These are phyloP conservation scores for Crithidia mellificae DNA, from an alignment of 208 protist species.

Conservation along the genomic window DNA sequence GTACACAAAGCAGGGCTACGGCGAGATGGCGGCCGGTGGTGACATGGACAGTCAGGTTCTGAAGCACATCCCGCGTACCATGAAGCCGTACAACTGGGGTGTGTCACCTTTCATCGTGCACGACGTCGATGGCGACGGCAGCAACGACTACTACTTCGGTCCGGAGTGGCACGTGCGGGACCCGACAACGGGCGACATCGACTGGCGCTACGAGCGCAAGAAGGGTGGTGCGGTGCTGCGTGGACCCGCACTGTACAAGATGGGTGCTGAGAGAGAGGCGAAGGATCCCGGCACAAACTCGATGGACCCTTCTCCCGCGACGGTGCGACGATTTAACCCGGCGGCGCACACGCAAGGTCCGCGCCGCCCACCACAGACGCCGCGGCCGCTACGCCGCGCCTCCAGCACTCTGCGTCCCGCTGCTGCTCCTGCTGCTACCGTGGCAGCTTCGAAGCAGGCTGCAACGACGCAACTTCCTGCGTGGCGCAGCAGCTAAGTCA, in stretches of 20 bases:
- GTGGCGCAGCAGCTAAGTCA: constrained; percentile 47
- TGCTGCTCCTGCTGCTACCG: too few relatives aligned
- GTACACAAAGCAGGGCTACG: constrained; percentile 59
- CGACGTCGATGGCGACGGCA: constrained; percentile 77
- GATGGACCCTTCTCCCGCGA: constrained; percentile 58
- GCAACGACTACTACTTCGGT: constrained; percentile 71
- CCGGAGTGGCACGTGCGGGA: constrained; percentile 75
- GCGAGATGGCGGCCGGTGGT: constrained; percentile 71
- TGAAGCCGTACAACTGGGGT: constrained; percentile 64
- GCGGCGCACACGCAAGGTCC: not conserved
- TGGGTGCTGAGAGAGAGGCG: constrained; percentile 66
- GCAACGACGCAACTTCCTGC: constrained; percentile 8
- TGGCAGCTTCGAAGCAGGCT: not conserved
- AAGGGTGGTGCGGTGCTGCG: constrained; percentile 68
- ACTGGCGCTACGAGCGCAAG: constrained; percentile 87
- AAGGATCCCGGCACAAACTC: constrained; percentile 43
- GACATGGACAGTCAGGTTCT: constrained; percentile 72
- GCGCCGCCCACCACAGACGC: constrained; percentile 1
- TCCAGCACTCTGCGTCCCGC: not conserved
- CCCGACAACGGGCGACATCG: constrained; percentile 79
- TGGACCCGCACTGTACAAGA: constrained; percentile 73
- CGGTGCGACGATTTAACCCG: constrained; percentile 27
- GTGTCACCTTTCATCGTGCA: constrained; percentile 51
- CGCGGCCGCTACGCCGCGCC: constrained; percentile 18
- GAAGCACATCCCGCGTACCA: constrained; percentile 38